A percentile compares a stretch with the other conserved stretches of the same genome.
Evolutionary conservation across 164 flowering plant genomes (phyloP).

Genomic region (Malania oleifera): DNA sequence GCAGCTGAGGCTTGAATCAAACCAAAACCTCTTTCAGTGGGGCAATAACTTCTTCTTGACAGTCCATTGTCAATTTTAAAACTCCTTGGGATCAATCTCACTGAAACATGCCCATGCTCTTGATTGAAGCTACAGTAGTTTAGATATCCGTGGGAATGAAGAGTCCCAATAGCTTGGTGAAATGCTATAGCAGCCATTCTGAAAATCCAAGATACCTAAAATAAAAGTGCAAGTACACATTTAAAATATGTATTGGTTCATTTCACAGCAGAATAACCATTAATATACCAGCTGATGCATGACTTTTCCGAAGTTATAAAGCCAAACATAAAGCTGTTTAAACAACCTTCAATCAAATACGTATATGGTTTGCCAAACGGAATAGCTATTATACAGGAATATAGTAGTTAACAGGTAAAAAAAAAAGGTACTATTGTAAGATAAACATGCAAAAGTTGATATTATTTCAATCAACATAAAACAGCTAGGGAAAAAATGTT

Average conservation of each 20-base stretch:
- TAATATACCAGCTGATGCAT: no score
- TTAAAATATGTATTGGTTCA: background rate
- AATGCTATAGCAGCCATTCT: constrained; percentile 66
- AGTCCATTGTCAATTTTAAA: constrained; percentile 21
- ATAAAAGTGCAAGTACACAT: background rate
- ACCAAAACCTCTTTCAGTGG: constrained; percentile 24
- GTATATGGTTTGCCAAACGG: no score
- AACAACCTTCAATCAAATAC: no score
- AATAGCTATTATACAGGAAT: no score
- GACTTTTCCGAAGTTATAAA: background rate
- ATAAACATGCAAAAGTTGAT: no score
- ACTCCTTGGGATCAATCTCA: constrained; percentile 32
- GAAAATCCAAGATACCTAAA: constrained; percentile 18
- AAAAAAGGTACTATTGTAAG: background rate
- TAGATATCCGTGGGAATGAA: constrained; percentile 32
- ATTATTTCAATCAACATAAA: no score
- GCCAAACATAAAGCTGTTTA: background rate
- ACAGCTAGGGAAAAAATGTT: no score
- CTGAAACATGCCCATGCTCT: constrained; percentile 26
- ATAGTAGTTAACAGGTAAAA: background rate
- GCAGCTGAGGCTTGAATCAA: constrained; percentile 53
- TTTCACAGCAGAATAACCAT: no score
- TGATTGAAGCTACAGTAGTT: constrained; percentile 17
- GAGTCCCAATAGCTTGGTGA: constrained; percentile 42
- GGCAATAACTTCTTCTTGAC: constrained; percentile 20